Base-by-base conservation (phyloP, 2,329 filamentous ascomycete species). In the Coniosporium tulheliwenetii region DNA sequence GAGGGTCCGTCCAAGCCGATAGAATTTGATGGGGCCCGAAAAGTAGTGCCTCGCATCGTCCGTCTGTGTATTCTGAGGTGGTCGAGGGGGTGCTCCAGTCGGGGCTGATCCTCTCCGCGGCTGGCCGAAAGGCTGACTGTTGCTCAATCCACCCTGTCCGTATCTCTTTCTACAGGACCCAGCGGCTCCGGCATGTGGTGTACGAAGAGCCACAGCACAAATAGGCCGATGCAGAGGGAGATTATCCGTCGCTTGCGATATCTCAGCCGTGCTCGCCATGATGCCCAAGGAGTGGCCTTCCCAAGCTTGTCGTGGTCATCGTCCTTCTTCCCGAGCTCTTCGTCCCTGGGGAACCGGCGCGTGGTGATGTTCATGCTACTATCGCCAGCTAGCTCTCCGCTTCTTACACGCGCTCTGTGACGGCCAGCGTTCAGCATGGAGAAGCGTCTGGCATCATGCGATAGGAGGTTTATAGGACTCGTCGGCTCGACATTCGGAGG, bases 11-110 rank as follows among this genome's bases (percentile, higher is more conserved):
- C 72, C 73, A 35, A 95, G 69, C 9, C 73, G 59, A 49, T 71
- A 73, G 53, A 85, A 87, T 50, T 67, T 75, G 48, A 93, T 69
- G 1, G 73, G 73, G 1, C 84, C 86, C 46, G 79, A 74, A 57
- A 80, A 89, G 39, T 69, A 68, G 45, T 67, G 60, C 41, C 57
- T 54, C 37, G 55, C 43, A 39, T 46, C 44, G 8, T 15, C 8
- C 12, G 13, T 12, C n/a, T 12, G 14, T 13, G 13, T 40, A 43
- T n/a, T 46, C 41, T 37, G 54, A 56, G 14, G 48, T 47, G 19
- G 9, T 39, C 40, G 37, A 8, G 39, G 40, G 12, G 46, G 46
- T 26, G 46, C 41, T 4, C 46, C 46, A 10, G 31, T 40, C 3
- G 48, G 47, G 39, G 30, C 41, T 30, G 15, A 45, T 45, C 26